Evolutionary conservation across 2,329 filamentous ascomycete species (phyloP), one percentile per base, ranked within the genome.

Genomic region (Microdochium bolleyi): DNA sequence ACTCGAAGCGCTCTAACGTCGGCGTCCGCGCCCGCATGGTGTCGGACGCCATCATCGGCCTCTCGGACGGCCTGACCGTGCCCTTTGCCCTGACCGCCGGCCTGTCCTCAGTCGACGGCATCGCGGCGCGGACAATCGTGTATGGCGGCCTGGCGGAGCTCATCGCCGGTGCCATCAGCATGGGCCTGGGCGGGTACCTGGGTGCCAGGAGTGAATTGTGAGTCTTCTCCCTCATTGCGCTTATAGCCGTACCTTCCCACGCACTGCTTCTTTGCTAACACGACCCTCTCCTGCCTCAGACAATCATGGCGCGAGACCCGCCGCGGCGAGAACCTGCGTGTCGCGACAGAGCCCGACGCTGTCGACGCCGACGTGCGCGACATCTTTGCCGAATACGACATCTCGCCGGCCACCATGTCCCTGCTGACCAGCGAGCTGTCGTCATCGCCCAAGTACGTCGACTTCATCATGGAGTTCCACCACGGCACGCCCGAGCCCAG

Each of bases 21-120:
- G 41, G 41, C 41, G 19, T 22, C 3, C 41, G 19, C 16, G 41
- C 41, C 3, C 41, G 41, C 41, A 46, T 46, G 41, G 19, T 46
- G 3, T 46, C 41, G n/a, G 79, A 84, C 64, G 73, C 78, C 24
- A 84, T 82, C 25, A 81, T 85, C 60, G 82, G 82, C 21, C 71
- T 85, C 41, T 78, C 79, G 0, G 82, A 85, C 63, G 82, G 82
- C 4, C 69, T 85, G 57, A 85, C 82, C 0, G 82, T 85, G 0
- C 82, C 82, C 0, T 85, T 85, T 60, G 82, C 82, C 1, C 67
- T 85, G 11, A 84, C 80, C 1, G 82, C 82, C 2, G 82, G 82
- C 3, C 65, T 85, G 2, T 69, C 66, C 8, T 66, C 68, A 1
- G 61, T 78, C 46, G 41, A 46, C 41, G 74, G 73, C 7, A 71